Evolutionary conservation across 2,329 filamentous ascomycete genomes (phyloP), one percentile per base, ranked within the genome.

Genomic region (Colletotrichum chlorophyti): DNA sequence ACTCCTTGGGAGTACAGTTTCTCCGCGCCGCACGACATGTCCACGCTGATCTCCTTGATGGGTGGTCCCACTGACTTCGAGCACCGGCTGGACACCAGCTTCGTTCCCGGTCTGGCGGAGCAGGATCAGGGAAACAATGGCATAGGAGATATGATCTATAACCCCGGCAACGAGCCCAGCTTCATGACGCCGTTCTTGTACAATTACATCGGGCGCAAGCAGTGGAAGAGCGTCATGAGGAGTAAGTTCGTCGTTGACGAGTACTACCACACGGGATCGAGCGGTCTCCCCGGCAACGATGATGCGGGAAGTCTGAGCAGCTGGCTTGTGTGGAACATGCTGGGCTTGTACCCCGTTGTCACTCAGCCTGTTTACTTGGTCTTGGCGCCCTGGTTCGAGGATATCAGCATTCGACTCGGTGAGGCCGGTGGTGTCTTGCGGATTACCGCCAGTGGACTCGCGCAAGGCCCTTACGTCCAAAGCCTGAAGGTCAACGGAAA

Each of bases 231-330:
- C 1, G 82, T 84, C 4, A 70, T 76, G 54, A 75, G 76, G 23
- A 80, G 80, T 9, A 76, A 81, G 32, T 66, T 72, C 21, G 74
- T 85, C 26, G 78, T 80, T 11, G 77, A 80, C 43, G 64, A 72
- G 15, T 81, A 76, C 65, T 85, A 83, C 69, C 75, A 76, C 62
- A 70, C 74, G 6, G 78, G 77, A 0, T 67, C 70, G 2, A 68
- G 65, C 8, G 84, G 83, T 1, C 74, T 86, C 4, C 83, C 83
- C 0, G 84, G 84, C 0, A 86, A 86, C 63, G 79, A 78, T 34
- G 84, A 87, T 64, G 82, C 82, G 1, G 84, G 84, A 3, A 79
- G 83, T 1, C 83, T 87, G 80, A 82, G 84, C 63, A 80, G 77
- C n/a, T 84, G 80, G 76, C 69, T 83, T 4, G 68, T 83, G 17